Percentiles rank a stretch among this genome's conserved stretches.
Evolutionary conservation across 2,329 filamentous ascomycete genomes (phyloP).

Genomic region (Lojkania enalia): DNA sequence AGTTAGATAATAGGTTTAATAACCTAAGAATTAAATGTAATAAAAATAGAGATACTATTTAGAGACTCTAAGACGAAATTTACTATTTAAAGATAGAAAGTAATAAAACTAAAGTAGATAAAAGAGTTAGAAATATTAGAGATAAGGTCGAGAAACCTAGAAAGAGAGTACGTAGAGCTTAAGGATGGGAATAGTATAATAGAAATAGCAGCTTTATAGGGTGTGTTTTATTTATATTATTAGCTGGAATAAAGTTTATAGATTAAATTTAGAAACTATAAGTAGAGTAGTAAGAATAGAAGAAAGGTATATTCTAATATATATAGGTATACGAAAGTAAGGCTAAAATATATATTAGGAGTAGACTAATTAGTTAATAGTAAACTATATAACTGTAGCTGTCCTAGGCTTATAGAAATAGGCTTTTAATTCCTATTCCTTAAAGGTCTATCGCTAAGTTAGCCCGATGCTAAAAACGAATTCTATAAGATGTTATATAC

Average conservation of each 20-base stretch:
- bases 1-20: conserved; percentile 11
- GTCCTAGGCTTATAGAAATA: too few relatives aligned
- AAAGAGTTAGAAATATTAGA: conserved; percentile 2
- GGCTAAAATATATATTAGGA: too few relatives aligned
- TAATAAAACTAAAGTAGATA: conserved; percentile 11
- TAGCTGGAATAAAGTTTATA: conserved; percentile 11
- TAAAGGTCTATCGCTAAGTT: conserved; percentile 11
- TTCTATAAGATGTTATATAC: conserved; percentile 5
- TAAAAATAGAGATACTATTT: conserved; percentile 13
- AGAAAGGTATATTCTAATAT: too few relatives aligned
- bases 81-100: conserved; percentile 9
- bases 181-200: conserved; percentile 9
- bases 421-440: conserved; percentile 10
- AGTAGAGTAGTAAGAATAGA: too few relatives aligned
- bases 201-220: conserved; percentile 12
- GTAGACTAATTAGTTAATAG: too few relatives aligned
- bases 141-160: conserved; percentile 9
- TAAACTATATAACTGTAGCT: too few relatives aligned
- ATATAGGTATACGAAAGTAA: too few relatives aligned
- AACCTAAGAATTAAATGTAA: conserved; percentile 11
- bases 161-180: conserved; percentile 14
- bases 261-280: conserved; percentile 15
- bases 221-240: conserved; percentile 11
- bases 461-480: conserved; percentile 11
- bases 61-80: conserved; percentile 10